phyloP scores from a whole-genome alignment of 257 asterid genomes.

The Solanum virginianum region DNA sequence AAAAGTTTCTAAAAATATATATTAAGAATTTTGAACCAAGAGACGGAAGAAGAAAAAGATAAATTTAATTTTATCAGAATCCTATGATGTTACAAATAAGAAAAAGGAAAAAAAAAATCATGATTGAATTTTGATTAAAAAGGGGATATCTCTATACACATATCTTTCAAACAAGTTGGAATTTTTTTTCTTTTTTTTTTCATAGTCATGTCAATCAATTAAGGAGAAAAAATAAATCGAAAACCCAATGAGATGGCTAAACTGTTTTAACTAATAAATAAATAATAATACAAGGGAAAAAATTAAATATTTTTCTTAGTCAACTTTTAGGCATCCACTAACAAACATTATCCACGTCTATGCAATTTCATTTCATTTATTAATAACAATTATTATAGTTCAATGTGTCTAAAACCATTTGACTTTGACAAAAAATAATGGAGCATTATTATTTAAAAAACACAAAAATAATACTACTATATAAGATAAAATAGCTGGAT shows the following conservation, averaged over 20 bases:
- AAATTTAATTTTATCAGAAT: neutral
- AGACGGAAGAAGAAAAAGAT: neutral
- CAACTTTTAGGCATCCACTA: neutral
- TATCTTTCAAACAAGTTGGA: neutral
- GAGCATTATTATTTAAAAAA: neutral
- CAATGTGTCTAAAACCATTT: neutral
- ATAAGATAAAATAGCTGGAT: neutral
- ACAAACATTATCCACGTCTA: neutral
- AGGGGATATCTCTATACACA: neutral
- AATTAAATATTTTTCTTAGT: neutral
- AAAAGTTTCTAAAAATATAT: neutral
- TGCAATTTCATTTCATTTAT: neutral
- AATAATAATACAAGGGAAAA: neutral
- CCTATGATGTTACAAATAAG: neutral
- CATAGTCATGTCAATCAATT: neutral
- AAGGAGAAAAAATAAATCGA: neutral
- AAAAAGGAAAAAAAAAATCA: too few species aligned
- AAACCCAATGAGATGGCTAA: neutral
- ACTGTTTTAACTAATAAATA: neutral
- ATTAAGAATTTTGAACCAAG: neutral
- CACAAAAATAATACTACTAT: neutral
- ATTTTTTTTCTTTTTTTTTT: neutral
- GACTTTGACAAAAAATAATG: neutral
- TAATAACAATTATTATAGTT: neutral
- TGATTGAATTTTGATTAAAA: neutral